Evolutionary conservation across 1,284 basidiomycete genomes (phyloP).

Genomic region (Sanghuangporus baumii): DNA sequence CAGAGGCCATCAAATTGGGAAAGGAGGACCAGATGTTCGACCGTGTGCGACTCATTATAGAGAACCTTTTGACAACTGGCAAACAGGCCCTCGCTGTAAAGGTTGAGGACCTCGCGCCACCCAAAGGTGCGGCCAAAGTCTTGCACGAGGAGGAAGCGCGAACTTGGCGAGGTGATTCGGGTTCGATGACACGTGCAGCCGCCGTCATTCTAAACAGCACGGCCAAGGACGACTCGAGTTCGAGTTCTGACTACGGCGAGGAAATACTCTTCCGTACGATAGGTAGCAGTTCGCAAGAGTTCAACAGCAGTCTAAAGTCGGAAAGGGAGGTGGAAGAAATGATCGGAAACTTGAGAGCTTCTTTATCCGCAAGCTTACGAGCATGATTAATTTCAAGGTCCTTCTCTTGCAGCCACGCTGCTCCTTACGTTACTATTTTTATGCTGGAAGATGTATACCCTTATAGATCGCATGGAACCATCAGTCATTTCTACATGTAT

Average conservation of each 20-base stretch:
- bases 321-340: conserved; percentile 37
- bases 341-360: conserved; percentile 22
- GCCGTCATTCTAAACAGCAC: conserved; percentile 20
- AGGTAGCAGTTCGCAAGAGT: conserved; percentile 23
- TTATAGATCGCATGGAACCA: not conserved
- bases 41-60: conserved; percentile 56
- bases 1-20: conserved; percentile 23
- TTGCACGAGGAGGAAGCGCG: conserved; percentile 64
- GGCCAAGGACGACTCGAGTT: conserved; percentile 17
- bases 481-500: not conserved
- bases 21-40: conserved; percentile 50
- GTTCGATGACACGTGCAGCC: conserved; percentile 19
- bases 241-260: conserved; percentile 23
- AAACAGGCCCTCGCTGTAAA: conserved; percentile 55
- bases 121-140: conserved; percentile 54
- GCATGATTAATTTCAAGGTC: not conserved
- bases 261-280: conserved; percentile 19
- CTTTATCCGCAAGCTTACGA: not conserved
- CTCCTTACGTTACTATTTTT: not conserved
- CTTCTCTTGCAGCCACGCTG: not conserved
- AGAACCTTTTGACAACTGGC: conserved; percentile 55
- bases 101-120: conserved; percentile 42
- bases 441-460: not conserved
- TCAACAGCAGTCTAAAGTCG: conserved; percentile 23
- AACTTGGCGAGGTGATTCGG: conserved; percentile 41